Base-by-base conservation (phyloP, 306 rosid genomes). In the Alnus rubra region DNA sequence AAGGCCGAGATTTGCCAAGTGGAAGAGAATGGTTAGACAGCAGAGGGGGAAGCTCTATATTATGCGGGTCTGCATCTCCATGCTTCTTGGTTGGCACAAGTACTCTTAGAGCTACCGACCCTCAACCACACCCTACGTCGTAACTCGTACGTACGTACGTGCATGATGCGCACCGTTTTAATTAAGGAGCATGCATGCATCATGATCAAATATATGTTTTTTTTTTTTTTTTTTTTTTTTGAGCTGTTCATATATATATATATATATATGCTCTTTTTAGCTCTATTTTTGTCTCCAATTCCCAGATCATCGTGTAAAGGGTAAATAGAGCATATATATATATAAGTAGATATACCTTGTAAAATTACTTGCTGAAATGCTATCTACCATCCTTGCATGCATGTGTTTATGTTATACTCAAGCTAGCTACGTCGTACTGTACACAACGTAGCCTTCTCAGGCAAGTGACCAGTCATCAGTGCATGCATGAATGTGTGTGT, bases 31-130 rank as follows among this genome's bases (percentile, higher is more conserved):
- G 87, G 89, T 86, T 62, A 90, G 88, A 86, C 93, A 91, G 42
- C 97, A 90, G 64, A 91, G 82, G 72, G 95, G 95, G 71, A 92
- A 92, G 83, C 82, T 92, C 72, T 90, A 90, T 69, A 92, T 94
- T 44, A 88, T 89, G 87, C 88, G 96, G 86, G 80, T 90, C 16
- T 94, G 98, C 79, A 79, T 92, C 76, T 84, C 96, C 70, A 88
- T 94, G 96, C 97, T 94, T 87, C 92, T 94, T 74, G 86, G 92
- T 79, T 86, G 89, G 82, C 89, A 86, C 79, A 89, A 90, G 87
- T 79, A 88, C 85, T 92, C 90, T 44, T 86, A 87, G 69, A 23
- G 28, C 28, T 23, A 23, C 51, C 37, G 2, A 42, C 7, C 44
- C 45, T 42, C 45, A 42, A 42, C 1, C 45, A 5, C 7, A 42